phyloP scores from a whole-genome alignment of 1,284 basidiomycete species.

The Athelia sp. region DNA sequence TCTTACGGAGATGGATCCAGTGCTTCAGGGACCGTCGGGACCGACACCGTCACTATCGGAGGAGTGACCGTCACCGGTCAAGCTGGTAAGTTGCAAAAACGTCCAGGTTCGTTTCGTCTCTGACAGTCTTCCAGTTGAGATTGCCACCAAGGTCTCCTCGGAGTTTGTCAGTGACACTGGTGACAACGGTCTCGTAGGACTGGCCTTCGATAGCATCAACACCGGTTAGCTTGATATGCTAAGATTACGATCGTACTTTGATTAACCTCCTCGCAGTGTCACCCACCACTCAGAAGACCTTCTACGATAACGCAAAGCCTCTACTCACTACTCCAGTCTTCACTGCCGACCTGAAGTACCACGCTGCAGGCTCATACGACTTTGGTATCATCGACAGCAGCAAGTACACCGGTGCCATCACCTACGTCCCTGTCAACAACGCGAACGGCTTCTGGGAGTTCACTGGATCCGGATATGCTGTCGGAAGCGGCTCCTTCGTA shows the following conservation, averaged over 20 bases:
- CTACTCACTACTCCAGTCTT: constrained; percentile 27
- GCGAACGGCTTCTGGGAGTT: too few relatives aligned
- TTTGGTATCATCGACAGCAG: not conserved
- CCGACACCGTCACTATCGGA: constrained; percentile 26
- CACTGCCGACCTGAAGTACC: not conserved
- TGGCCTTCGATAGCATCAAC: constrained; percentile 30
- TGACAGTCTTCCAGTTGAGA: too few relatives aligned
- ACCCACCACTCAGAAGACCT: constrained; percentile 26
- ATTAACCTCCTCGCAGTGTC: too few relatives aligned
- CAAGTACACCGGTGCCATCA: not conserved
- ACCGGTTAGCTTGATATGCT: too few relatives aligned
- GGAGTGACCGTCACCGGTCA: constrained; percentile 26
- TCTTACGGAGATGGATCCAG: constrained; percentile 31
- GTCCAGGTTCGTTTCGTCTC: too few relatives aligned
- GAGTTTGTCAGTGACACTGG: constrained; percentile 29
- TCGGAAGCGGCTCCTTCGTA: too few relatives aligned
- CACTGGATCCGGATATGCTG: too few relatives aligned
- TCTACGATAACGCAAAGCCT: constrained; percentile 25
- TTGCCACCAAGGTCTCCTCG: constrained; percentile 26
- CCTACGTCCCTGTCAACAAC: not conserved
- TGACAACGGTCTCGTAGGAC: constrained; percentile 30
- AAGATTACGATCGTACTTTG: too few relatives aligned
- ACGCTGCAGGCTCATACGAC: too few relatives aligned
- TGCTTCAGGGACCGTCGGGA: constrained; percentile 17
- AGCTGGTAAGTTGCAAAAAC: too few relatives aligned